Conservation (phyloP, 176 grass and related monocot species). For the Musa beccarii region DNA sequence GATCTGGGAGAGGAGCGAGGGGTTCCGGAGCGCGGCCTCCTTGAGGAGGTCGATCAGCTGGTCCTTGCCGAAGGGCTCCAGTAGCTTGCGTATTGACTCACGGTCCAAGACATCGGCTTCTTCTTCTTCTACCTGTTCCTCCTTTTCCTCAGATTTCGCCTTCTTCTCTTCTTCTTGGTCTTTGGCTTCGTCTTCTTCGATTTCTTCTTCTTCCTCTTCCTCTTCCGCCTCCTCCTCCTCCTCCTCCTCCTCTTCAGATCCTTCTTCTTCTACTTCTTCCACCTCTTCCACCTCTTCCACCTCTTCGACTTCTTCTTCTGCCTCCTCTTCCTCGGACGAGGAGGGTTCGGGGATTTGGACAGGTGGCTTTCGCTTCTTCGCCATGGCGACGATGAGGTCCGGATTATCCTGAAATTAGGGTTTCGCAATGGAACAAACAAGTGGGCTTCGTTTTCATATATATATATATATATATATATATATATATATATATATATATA, state of each 20-base stretch:
- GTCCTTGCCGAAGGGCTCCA: slow-evolving; percentile 55
- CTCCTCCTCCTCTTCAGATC: neutral
- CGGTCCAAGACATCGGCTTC: slow-evolving; percentile 15
- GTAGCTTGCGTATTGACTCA: slow-evolving; percentile 33
- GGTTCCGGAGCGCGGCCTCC: slow-evolving; percentile 34
- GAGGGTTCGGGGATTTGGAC: slow-evolving; percentile 1
- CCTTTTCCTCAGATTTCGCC: neutral
- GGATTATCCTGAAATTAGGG: no score
- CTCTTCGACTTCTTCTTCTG: slow-evolving; percentile 9
- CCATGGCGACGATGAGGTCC: slow-evolving; percentile 9
- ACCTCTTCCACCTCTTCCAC: no score
- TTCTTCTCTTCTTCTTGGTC: slow-evolving; percentile 23
- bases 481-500: no score
- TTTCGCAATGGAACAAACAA: no score
- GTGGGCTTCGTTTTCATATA: no score
- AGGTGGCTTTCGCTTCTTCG: slow-evolving; percentile 18
- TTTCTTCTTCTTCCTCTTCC: slow-evolving; percentile 17
- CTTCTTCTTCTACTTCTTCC: no score
- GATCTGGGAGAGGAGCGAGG: slow-evolving; percentile 29
- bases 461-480: no score
- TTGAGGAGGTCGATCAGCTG: slow-evolving; percentile 48
- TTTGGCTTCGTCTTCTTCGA: slow-evolving; percentile 12
- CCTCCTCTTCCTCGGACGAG: no score
- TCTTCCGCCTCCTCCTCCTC: slow-evolving; percentile 24
- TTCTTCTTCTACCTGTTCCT: slow-evolving; percentile 17